phyloP scores from a whole-genome alignment of 148 eudicot genomes.

The Heliosperma pusillum region DNA sequence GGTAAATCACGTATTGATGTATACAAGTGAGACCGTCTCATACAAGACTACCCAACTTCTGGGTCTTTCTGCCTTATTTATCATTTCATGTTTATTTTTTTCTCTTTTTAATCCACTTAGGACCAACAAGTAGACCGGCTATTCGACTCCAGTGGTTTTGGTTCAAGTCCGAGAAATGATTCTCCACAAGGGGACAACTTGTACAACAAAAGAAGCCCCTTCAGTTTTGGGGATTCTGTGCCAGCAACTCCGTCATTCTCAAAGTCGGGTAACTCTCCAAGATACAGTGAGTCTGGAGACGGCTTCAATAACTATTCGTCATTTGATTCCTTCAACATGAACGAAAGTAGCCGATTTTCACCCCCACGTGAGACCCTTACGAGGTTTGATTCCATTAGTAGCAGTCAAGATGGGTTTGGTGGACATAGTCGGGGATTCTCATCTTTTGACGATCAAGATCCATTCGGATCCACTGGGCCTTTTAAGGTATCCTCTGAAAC shows the following conservation, averaged over 20 bases:
- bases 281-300: conserved; percentile 59
- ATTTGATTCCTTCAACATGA: conserved; percentile 52
- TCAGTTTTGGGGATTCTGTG: conserved; percentile 76
- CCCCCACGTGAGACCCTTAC: conserved; percentile 56
- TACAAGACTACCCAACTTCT: no score
- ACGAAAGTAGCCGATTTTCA: conserved; percentile 37
- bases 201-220: conserved; percentile 51
- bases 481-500: conserved; percentile 75
- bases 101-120: conserved; percentile 31
- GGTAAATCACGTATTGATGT: no score
- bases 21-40: neutral
- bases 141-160: conserved; percentile 63
- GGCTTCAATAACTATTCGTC: conserved; percentile 56
- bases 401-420: conserved; percentile 58
- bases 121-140: conserved; percentile 59
- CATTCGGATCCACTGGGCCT: conserved; percentile 88
- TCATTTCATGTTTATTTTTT: conserved; percentile 7
- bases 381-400: conserved; percentile 77
- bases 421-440: conserved; percentile 56
- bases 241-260: conserved; percentile 78
- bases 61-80: neutral
- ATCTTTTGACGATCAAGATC: conserved; percentile 84
- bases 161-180: conserved; percentile 56
- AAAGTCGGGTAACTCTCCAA: conserved; percentile 66
- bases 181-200: conserved; percentile 55